A percentile compares a stretch with the other conserved stretches of the same genome.
Conservation (phyloP, 148 eudicot genomes). For the Fagopyrum esculentum region DNA sequence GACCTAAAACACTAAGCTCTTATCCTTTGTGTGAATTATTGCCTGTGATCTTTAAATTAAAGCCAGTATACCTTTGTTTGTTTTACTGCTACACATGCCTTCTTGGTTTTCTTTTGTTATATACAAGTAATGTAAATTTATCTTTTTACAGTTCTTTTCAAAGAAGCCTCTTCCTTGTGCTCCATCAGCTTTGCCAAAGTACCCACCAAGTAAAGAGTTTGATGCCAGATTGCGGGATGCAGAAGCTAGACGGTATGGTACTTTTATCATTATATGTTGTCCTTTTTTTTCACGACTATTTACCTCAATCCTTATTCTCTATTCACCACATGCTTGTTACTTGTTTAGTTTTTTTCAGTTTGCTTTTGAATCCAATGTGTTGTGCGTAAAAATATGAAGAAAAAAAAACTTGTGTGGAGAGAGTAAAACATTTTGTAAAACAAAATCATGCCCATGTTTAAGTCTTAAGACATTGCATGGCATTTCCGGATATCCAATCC, state of each 20-base stretch:
- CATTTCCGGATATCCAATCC: too few relatives aligned
- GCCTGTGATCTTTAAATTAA: background rate
- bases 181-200: constrained; percentile 59
- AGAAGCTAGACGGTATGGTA: constrained; percentile 48
- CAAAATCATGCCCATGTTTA: background rate
- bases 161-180: constrained; percentile 64
- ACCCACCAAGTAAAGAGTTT: constrained; percentile 64
- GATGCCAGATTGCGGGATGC: constrained; percentile 54
- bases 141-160: constrained; percentile 39
- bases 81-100: background rate
- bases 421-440: background rate
- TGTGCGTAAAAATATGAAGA: background rate
- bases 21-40: background rate
- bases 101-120: background rate
- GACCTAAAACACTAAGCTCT: background rate
- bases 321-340: background rate
- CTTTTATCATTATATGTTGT: background rate
- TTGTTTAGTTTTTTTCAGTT: background rate
- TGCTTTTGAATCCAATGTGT: background rate
- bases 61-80: background rate
- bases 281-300: background rate
- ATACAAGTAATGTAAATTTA: background rate
- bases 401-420: background rate
- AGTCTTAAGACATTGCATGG: background rate
- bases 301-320: background rate